Evolutionary conservation across 2,329 filamentous ascomycete genomes (phyloP).

Genomic region (Ophioceras dolichostomum): DNA sequence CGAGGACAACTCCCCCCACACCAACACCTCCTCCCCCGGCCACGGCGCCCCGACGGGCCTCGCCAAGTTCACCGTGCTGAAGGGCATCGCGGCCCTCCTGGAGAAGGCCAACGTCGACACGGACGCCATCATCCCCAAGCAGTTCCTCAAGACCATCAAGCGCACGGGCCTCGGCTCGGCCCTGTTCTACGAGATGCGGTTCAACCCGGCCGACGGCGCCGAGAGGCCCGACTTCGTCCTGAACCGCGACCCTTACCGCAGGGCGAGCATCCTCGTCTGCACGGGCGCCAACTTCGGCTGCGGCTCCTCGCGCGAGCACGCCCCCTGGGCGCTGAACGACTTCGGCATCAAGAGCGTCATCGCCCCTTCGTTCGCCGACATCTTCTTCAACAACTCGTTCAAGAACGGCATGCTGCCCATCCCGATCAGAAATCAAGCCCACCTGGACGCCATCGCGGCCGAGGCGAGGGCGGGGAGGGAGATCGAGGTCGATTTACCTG

Average conservation of each 20-base stretch:
- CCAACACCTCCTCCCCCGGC: conserved; percentile 43
- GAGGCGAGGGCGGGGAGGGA: conserved; percentile 73
- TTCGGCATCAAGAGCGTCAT: conserved; percentile 94
- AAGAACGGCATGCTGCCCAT: conserved; percentile 99
- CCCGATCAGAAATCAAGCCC: conserved; percentile 52
- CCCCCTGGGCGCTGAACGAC: conserved; percentile 91
- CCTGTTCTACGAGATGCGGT: conserved; percentile 78
- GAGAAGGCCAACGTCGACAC: conserved; percentile 90
- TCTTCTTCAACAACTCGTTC: conserved; percentile 99
- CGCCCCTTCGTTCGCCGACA: conserved; percentile 75
- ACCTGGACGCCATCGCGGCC: conserved; percentile 57
- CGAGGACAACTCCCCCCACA: conserved; percentile 49
- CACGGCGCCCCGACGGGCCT: conserved; percentile 50
- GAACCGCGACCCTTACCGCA: conserved; percentile 77
- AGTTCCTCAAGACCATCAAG: conserved; percentile 99
- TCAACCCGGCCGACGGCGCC: conserved; percentile 55
- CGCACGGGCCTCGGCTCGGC: conserved; percentile 83
- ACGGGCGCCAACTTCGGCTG: conserved; percentile 94
- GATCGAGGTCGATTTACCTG: conserved; percentile 78
- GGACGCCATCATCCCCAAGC: conserved; percentile 98
- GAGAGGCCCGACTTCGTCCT: conserved; percentile 78
- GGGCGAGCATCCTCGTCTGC: conserved; percentile 79
- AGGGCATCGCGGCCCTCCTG: conserved; percentile 78
- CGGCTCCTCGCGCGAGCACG: conserved; percentile 85
- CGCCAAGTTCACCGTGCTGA: conserved; percentile 71